Evolutionary conservation across 768 basidiomycete species (phyloP), one percentile per base, ranked within the genome.

Genomic region (Agrocybe pediades): DNA sequence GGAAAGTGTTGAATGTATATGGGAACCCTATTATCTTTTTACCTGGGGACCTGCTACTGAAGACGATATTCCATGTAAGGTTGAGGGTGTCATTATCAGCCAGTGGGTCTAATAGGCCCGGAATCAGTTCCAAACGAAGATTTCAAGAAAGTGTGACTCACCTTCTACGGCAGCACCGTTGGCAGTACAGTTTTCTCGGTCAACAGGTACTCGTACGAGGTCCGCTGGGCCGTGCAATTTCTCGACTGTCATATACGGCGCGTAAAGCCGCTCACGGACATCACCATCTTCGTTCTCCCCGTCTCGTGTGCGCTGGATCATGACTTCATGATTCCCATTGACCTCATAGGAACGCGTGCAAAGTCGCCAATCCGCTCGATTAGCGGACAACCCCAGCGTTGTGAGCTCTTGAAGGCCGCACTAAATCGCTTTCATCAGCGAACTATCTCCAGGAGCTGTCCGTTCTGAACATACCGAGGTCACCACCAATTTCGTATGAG

Each of bases 11-110:
- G 2, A 62, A 25, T 3, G 49, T 36, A 41, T 13, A 29, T 25
- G 36, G 36, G 62, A 59, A 4, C 36, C 23, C 56, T 15, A 66
- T 13, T 1, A 53, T 3, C 16, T 65, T 46, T 47, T 68, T 71
- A 4, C n/a, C 50, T 3, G 60, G 63, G 1, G 68, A 55, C 16
- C 56, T 57, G 4, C 65, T 69, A 0, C 68, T 62, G 36, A 65
- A 72, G 6, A 64, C 62, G 26, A 74, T 56, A 6, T 64, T 68
- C 72, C 72, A 73, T 2, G 59, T 63, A 17, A 74, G 56, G 21
- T 69, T 60, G 47, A 73, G 13, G 33, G 11, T 13, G 56, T 16
- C 49, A 62, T 25, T 68, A 64, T 42, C 42, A 47, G 19, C 62
- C 64, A n/a, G n/a, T 46, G 23, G 19, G n/a, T 39, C 29, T 13